Evolutionary conservation across 1,284 basidiomycete species (phyloP), one percentile per base, ranked within the genome.

Genomic region (Tilletia horrida): DNA sequence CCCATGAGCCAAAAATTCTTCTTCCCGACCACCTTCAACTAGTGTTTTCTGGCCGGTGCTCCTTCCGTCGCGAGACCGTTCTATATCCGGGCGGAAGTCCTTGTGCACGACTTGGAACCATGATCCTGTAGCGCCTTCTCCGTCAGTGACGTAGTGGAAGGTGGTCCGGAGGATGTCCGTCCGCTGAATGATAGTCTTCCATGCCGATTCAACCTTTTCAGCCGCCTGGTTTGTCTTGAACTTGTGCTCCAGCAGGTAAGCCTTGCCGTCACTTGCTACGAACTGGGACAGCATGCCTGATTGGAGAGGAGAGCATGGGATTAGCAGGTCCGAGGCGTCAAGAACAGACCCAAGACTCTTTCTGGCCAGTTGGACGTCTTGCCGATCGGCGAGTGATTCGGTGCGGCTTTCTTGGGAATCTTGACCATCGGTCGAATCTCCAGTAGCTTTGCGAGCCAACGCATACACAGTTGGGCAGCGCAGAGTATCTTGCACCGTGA

Each of bases 281-380:
- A 73, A 73, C 50, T 80, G 75, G 0, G 76, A 69, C 48, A 82
- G 73, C 76, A 81, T 79, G 7, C 78, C 77, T 0, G 73, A 66
- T 63, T 82, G 80, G 57, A 81, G 68, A 6, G 80, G 80, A 21
- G 79, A 80, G 67, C 77, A 79, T 0, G 80, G 80, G 50, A 76
- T 9, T 31, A 75, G 64, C 14, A 44, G 16, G 25, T 62, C 67
- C 13, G 48, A 63, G 45, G 48, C 11, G 11, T 11, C 35, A 11
- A 40, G 35, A 11, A 11, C 35, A 11, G 35, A 31, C 18, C 27
- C 13, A 11, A 44, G n/a, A 8, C 40, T 23, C 18, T 13, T 21
- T 21, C n/a, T 21, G 16, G 25, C n/a, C 25, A 11, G 14, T 3
- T 8, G 16, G 13, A 40, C 44, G 7, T 35, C 45, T 40, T 40